Conservation (phyloP, 2,329 filamentous ascomycete genomes). For the Aspergillus sp. region DNA sequence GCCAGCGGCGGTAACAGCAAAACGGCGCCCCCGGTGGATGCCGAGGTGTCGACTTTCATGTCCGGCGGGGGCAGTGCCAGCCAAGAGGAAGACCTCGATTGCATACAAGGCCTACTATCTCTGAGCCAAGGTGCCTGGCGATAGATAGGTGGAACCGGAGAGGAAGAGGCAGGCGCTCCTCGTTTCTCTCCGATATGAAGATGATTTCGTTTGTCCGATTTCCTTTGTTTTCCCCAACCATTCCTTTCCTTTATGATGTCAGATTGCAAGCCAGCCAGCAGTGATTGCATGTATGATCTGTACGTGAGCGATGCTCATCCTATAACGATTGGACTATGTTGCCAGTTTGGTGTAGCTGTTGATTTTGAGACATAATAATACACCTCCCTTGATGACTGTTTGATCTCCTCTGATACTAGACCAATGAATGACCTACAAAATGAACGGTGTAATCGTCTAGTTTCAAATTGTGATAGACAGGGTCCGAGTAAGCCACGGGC, state of each 20-base stretch:
- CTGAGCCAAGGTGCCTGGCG: slow-evolving; percentile 92
- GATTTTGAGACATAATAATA: slow-evolving; percentile 2
- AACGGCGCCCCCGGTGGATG: slow-evolving; percentile 46
- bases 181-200: slow-evolving; percentile 9
- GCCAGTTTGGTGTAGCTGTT: slow-evolving; percentile 4
- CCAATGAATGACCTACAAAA: not conserved
- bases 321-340: slow-evolving; percentile 18
- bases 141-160: slow-evolving; percentile 38
- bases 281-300: slow-evolving; percentile 24
- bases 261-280: slow-evolving; percentile 29
- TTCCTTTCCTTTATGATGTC: slow-evolving; percentile 17
- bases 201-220: slow-evolving; percentile 23
- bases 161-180: not conserved
- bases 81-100: slow-evolving; percentile 80
- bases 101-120: slow-evolving; percentile 82
- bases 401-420: not conserved
- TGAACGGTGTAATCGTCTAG: not conserved
- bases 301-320: slow-evolving; percentile 16
- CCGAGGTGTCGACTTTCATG: slow-evolving; percentile 74
- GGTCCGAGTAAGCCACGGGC: not conserved
- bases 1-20: slow-evolving; percentile 34
- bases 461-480: not conserved
- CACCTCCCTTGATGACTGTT: slow-evolving; percentile 10
- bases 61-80: slow-evolving; percentile 54
- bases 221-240: slow-evolving; percentile 19